Conservation (phyloP, 179 eudicot genomes). For the Patellifolia procumbens region DNA sequence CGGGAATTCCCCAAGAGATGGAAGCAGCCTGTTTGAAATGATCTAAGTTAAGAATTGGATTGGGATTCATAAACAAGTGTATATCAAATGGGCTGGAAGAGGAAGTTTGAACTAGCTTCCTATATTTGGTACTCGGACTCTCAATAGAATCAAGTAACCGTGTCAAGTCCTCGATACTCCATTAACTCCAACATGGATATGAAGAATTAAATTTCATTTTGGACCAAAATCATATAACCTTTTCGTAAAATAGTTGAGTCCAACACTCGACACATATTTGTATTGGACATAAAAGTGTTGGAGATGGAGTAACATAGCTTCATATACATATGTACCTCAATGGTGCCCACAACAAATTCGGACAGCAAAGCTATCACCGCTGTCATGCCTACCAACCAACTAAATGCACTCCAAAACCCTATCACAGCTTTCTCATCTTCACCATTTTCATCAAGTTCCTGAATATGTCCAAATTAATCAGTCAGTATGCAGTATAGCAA, state of each 20-base stretch:
- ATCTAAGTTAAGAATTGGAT: neutral
- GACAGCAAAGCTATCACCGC: constrained; percentile 55
- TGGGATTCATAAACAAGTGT: neutral
- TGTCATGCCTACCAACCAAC: constrained; percentile 66
- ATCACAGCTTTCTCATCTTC: constrained; percentile 49
- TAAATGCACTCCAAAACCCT: constrained; percentile 56
- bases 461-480: neutral
- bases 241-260: too few relatives aligned
- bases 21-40: constrained; percentile 53
- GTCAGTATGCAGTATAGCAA: neutral
- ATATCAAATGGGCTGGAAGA: neutral
- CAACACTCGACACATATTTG: too few relatives aligned
- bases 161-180: too few relatives aligned
- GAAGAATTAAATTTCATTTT: too few relatives aligned
- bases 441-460: constrained; percentile 28
- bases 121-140: neutral
- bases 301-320: too few relatives aligned
- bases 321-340: constrained; percentile 49
- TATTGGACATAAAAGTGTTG: too few relatives aligned
- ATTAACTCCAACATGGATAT: too few relatives aligned
- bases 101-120: neutral
- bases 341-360: constrained; percentile 72
- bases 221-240: too few relatives aligned
- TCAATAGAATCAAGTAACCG: too few relatives aligned
- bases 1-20: constrained; percentile 57